Evolutionary conservation across 2,329 filamentous ascomycete species (phyloP).

Genomic region (Aspergillus neoniger): DNA sequence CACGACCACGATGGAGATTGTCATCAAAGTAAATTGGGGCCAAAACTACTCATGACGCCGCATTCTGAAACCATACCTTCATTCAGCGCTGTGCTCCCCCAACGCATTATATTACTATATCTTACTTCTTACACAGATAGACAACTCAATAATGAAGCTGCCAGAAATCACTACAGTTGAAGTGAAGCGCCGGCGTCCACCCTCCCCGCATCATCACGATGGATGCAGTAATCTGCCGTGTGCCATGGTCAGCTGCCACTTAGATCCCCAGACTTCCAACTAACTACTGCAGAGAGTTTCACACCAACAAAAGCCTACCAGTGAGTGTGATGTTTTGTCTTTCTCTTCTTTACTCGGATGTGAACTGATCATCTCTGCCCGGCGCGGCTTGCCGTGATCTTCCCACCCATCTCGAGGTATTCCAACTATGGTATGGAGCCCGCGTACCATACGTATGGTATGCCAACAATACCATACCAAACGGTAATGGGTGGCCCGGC

Average conservation of each 20-base stretch:
- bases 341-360: slow-evolving; percentile 17
- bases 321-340: neutral
- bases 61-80: slow-evolving; percentile 7
- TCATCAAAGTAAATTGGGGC: slow-evolving; percentile 6
- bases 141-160: neutral
- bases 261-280: neutral
- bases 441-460: slow-evolving; percentile 2
- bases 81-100: neutral
- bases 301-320: neutral
- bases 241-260: slow-evolving; percentile 2
- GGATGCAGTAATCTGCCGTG: neutral
- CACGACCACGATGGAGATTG: no score
- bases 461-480: slow-evolving; percentile 5
- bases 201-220: neutral
- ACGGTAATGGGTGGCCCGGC: slow-evolving; percentile 1
- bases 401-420: neutral
- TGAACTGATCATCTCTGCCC: slow-evolving; percentile 19
- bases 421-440: neutral
- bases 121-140: neutral
- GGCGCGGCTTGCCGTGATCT: slow-evolving; percentile 24
- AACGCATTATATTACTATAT: neutral
- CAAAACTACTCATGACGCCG: slow-evolving; percentile 1
- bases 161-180: neutral
- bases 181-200: neutral
- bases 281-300: neutral